Evolutionary conservation across 2,329 filamentous ascomycete genomes (phyloP).

Genomic region (Blumeriella jaapii): DNA sequence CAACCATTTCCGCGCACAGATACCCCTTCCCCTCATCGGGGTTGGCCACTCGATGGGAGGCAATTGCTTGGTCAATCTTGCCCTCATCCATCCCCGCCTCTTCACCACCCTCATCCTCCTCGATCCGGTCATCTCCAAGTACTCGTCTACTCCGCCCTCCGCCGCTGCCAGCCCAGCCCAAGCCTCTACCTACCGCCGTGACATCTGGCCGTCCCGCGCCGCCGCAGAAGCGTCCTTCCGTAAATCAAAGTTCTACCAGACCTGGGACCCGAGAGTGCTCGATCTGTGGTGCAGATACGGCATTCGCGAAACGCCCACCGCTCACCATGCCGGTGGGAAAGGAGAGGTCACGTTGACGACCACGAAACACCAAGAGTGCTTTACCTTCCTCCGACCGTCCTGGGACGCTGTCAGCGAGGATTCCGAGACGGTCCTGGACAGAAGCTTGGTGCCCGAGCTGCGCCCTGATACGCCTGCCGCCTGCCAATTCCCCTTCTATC

Average conservation of each 20-base stretch:
- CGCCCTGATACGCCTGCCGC: constrained; percentile 17
- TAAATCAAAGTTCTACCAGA: constrained; percentile 62
- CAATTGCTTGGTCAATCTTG: constrained; percentile 57
- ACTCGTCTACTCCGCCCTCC: constrained; percentile 33
- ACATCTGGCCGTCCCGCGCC: constrained; percentile 67
- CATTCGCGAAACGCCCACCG: constrained; percentile 64
- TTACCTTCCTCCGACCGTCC: constrained; percentile 59
- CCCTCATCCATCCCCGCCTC: constrained; percentile 70
- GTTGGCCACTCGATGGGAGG: constrained; percentile 86
- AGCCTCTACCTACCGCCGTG: constrained; percentile 60
- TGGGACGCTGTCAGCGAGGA: constrained; percentile 29
- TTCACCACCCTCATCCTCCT: constrained; percentile 64
- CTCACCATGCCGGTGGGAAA: constrained; percentile 34
- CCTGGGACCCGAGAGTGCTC: constrained; percentile 74
- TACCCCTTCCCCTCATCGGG: constrained; percentile 70
- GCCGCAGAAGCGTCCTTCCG: constrained; percentile 57
- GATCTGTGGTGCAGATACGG: constrained; percentile 63
- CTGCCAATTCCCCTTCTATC: constrained; percentile 52
- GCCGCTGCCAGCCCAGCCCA: constrained; percentile 34
- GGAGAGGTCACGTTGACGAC: constrained; percentile 61
- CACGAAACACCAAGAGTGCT: constrained; percentile 79
- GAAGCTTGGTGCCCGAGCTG: constrained; percentile 34
- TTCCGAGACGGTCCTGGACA: constrained; percentile 31
- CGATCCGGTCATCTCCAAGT: constrained; percentile 65
- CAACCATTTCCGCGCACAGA: constrained; percentile 68